These are phyloP conservation scores for Syzygium aqueum DNA, from an alignment of 345 rosid genomes.

Conservation along the genomic window DNA sequence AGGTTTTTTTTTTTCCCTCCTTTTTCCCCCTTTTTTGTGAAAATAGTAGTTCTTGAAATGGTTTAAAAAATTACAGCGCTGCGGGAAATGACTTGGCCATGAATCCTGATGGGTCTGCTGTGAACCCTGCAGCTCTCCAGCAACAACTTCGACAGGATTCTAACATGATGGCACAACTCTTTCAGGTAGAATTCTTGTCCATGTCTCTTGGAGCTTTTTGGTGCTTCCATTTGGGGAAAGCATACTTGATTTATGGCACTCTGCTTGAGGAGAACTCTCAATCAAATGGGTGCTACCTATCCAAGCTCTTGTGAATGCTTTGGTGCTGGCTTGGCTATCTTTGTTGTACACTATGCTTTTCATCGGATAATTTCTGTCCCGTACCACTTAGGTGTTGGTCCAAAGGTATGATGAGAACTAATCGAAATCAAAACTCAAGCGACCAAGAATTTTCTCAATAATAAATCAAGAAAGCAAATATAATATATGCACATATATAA, in stretches of 20 bases:
- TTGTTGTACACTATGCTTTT: not conserved
- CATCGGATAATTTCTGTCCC: not conserved
- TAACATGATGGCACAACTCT: constrained; percentile 67
- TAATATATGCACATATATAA: not conserved
- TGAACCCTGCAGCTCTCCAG: constrained; percentile 83
- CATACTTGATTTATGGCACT: not conserved
- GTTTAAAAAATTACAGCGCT: constrained; percentile 32
- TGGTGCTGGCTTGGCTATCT: not conserved
- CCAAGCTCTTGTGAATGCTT: not conserved
- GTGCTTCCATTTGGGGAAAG: not conserved
- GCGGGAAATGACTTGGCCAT: constrained; percentile 38
- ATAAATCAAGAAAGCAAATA: not conserved
- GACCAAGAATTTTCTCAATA: not conserved
- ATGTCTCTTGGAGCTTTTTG: not conserved
- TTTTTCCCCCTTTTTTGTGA: not conserved
- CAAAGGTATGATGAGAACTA: not conserved
- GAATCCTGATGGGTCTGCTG: constrained; percentile 92
- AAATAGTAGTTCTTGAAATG: not conserved
- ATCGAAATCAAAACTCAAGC: not conserved
- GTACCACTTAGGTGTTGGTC: not conserved
- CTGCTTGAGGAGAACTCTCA: not conserved
- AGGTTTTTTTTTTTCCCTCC: not conserved
- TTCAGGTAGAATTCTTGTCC: constrained; percentile 48
- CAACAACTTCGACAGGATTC: constrained; percentile 68
- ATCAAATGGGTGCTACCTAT: not conserved